phyloP scores from a whole-genome alignment of 352 stramenopile species.

The Pythium vanterpoolii region DNA sequence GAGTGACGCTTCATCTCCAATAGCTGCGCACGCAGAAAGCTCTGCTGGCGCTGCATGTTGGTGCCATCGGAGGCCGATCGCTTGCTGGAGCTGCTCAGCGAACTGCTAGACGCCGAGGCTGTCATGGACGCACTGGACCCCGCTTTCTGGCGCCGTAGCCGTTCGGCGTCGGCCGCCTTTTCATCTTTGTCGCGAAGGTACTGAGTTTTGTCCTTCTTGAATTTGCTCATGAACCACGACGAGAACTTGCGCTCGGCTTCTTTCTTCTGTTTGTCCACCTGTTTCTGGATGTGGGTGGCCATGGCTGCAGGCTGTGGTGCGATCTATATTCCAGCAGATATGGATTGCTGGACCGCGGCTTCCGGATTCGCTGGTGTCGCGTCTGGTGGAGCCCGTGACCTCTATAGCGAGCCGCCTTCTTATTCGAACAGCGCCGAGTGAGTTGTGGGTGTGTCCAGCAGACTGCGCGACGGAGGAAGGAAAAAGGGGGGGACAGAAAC shows the following conservation, averaged over 20 bases:
- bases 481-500: constrained; percentile 10
- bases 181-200: constrained; percentile 61
- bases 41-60: constrained; percentile 56
- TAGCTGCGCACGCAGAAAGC: constrained; percentile 62
- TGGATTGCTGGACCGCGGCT: not conserved
- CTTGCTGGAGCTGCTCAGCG: constrained; percentile 3
- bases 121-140: constrained; percentile 33
- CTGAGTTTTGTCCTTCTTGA: constrained; percentile 56
- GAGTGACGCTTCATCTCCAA: constrained; percentile 79
- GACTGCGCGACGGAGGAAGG: constrained; percentile 9
- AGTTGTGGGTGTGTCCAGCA: constrained; percentile 15
- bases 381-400: not conserved
- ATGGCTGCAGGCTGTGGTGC: constrained; percentile 3
- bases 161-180: constrained; percentile 33
- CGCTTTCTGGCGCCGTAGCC: constrained; percentile 28
- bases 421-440: constrained; percentile 23
- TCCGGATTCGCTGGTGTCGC: not conserved
- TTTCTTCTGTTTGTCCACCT: constrained; percentile 52
- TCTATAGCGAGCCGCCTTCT: constrained; percentile 19
- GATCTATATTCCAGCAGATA: not conserved
- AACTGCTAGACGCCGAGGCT: constrained; percentile 24
- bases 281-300: constrained; percentile 38
- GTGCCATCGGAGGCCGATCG: constrained; percentile 14
- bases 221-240: constrained; percentile 70
- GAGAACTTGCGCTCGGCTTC: constrained; percentile 54